phyloP scores from a whole-genome alignment of 2,329 filamentous ascomycete genomes.

The Keithomyces neogunnii region DNA sequence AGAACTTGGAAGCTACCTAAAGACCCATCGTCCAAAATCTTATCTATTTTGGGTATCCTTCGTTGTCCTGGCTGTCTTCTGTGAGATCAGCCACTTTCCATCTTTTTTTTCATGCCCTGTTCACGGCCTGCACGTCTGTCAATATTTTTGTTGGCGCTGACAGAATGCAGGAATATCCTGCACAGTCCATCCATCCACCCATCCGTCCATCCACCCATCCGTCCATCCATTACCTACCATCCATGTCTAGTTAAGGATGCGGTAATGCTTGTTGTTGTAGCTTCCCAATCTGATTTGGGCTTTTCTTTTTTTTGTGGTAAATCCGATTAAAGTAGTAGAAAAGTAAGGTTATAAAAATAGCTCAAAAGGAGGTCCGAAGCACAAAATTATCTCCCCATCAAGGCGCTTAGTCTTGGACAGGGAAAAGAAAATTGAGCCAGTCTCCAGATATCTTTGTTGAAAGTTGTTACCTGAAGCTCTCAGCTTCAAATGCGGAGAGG shows the following conservation, averaged over 20 bases:
- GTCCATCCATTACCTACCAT: background rate
- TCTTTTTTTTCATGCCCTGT: background rate
- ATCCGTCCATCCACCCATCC: background rate
- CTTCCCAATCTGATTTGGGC: background rate
- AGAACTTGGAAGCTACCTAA: constrained; percentile 1
- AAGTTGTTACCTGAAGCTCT: background rate
- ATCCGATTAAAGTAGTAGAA: constrained; percentile 1
- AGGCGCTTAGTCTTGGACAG: background rate
- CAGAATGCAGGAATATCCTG: too few species aligned
- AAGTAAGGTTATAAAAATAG: background rate
- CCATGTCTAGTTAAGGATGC: background rate
- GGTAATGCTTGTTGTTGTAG: background rate
- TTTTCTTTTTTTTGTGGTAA: background rate
- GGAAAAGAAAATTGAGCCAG: background rate
- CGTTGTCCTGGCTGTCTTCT: background rate
- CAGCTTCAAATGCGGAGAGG: background rate
- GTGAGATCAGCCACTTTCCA: background rate
- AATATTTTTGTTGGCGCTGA: too few species aligned
- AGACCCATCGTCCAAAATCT: background rate
- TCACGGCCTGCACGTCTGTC: background rate
- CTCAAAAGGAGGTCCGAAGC: background rate
- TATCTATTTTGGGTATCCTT: background rate
- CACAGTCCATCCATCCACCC: too few species aligned
- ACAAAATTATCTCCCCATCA: background rate
- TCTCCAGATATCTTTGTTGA: background rate